Evolutionary conservation across 306 rosid genomes (phyloP).

Genomic region (Ormosia emarginata): DNA sequence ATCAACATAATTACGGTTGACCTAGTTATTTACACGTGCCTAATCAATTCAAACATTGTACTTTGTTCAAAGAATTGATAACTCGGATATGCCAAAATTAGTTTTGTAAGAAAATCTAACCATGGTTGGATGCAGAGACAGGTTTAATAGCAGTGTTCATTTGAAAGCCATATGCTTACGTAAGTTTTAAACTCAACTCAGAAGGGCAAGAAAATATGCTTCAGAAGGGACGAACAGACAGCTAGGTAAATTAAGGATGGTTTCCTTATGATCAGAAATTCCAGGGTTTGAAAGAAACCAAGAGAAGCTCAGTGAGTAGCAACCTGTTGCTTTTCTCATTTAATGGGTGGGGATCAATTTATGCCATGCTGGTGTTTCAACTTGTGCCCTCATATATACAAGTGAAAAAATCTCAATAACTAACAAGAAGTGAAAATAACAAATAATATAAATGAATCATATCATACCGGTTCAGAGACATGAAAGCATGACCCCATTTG

Average conservation of each 20-base stretch:
- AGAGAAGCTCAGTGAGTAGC: background rate
- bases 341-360: background rate
- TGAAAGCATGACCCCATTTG: conserved; percentile 97
- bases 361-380: conserved; percentile 5
- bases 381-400: background rate
- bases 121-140: background rate
- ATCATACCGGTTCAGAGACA: conserved; percentile 75
- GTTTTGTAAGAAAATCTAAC: background rate
- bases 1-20: background rate
- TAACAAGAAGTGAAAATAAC: background rate
- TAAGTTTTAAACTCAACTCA: background rate
- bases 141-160: background rate
- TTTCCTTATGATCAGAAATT: background rate
- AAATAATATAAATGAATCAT: background rate
- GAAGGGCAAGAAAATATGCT: background rate
- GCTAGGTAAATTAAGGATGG: background rate
- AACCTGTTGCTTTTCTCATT: conserved; percentile 1
- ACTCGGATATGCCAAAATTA: background rate
- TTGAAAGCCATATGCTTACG: background rate
- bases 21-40: background rate
- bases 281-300: background rate
- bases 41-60: background rate
- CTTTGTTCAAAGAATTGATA: background rate
- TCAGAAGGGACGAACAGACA: conserved; percentile 2
- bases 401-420: background rate